phyloP scores from a whole-genome alignment of 495 filamentous ascomycete species.

The Stereocaulon alpinum region DNA sequence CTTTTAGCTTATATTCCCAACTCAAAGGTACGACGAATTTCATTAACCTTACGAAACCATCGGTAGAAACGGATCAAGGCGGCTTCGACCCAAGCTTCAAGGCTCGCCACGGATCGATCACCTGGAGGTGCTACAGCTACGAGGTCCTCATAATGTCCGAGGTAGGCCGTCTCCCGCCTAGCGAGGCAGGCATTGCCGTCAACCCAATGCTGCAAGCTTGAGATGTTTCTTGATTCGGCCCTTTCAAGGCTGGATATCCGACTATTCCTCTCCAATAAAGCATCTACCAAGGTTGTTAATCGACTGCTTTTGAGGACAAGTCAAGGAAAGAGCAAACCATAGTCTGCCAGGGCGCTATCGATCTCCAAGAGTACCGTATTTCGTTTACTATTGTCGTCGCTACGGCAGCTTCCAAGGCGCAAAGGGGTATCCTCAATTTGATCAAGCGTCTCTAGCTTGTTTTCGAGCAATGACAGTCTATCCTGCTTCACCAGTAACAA shows the following conservation, averaged over 20 bases:
- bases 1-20: no score
- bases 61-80: conserved; percentile 20
- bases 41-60: conserved; percentile 24
- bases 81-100: no score
- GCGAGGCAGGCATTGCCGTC: conserved; percentile 21
- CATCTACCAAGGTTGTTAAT: conserved; percentile 15
- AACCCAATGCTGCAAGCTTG: conserved; percentile 27
- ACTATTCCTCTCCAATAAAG: conserved; percentile 18
- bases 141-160: conserved; percentile 23
- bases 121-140: conserved; percentile 22
- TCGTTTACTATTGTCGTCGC: conserved; percentile 25
- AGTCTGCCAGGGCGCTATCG: conserved; percentile 20
- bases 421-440: conserved; percentile 21
- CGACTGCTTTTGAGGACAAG: not conserved
- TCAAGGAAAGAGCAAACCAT: no score
- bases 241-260: conserved; percentile 12
- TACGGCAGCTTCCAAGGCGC: conserved; percentile 26
- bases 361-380: conserved; percentile 19
- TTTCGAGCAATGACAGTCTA: conserved; percentile 25
- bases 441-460: conserved; percentile 27
- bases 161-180: conserved; percentile 26
- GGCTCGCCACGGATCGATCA: no score
- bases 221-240: conserved; percentile 17
- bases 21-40: not conserved
- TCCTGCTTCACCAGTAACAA: conserved; percentile 27